Evolutionary conservation across 306 rosid species (phyloP), one percentile per base, ranked within the genome.

Genomic region (Cucumis sativus): DNA sequence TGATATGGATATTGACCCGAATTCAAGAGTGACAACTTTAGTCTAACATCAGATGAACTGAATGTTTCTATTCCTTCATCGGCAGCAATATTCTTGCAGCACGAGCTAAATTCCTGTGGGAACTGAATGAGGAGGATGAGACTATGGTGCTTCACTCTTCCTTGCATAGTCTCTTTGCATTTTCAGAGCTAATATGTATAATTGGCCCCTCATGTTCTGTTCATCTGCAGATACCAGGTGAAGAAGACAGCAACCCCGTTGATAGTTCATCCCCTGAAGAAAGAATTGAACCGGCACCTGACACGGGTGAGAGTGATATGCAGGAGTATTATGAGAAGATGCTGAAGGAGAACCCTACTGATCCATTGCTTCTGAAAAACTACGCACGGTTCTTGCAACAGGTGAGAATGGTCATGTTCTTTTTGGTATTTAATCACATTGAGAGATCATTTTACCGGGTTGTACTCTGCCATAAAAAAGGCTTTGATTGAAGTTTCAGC

Each of bases 101-200:
- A 84, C 87, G 87, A 84, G 85, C 93, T 78, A 85, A 89, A 82
- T 92, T 95, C 86, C 97, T 92, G 33, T 95, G 97, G 97, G 93
- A 87, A 84, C 76, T 81, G 63, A 89, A 87, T 12, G 83, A 79
- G 25, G 84, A 86, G 67, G 77, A 74, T 79, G 79, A 72, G 37
- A 66, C 76, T 65, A 57, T 80, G 93, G 96, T 90, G 81, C 35
- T 54, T 58, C 49, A 55, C 76, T 65, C 52, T 51, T 78, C 75
- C 61, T 49, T 77, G 75, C 21, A 17, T 49, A 8, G 17, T 70
- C 49, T 64, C 69, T 28, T 67, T 54, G 54, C 5, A 25, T 55
- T 76, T 41, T 33, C 20, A 41, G 18, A 33, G 68, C 82, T 69
- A 45, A 83, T 65, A 59, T 59, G 69, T 51, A 16, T 69, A 56